Evolutionary conservation across 306 rosid genomes (phyloP), one percentile per base, ranked within the genome.

Genomic region (Corylus heterophylla): DNA sequence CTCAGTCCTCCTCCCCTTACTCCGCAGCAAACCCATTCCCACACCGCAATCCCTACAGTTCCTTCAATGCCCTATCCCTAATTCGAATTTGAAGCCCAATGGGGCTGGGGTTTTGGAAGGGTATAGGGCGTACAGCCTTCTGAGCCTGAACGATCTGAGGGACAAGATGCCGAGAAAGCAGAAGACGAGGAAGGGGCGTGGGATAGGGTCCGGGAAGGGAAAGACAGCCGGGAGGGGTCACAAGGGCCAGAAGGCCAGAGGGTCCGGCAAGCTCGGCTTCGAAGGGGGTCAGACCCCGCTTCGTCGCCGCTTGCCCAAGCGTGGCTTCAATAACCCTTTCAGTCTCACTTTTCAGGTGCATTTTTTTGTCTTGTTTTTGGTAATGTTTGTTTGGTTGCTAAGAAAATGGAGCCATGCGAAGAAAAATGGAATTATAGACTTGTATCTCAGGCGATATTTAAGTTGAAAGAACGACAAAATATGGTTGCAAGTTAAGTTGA

Each of bases 161-260:
- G 92, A 82, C 75, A 92, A 85, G n/a, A 77, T 92, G 70, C 98
- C 97, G 9, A 88, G 98, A 83, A 94, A 94, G 80, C 97, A 92
- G 86, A 86, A 80, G 87, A 94, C 93, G 0, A 88, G 98, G 85
- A 94, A 89, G 85, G 98, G 98, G 8, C 95, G 98, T 22, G 98
- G 98, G 74, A 94, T 94, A 77, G 98, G 97, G 78, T 92, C 98
- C 27, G 97, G 98, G 59, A 94, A 94, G 83, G 98, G 98, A 0
- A 94, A 94, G 89, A 94, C 98, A 16, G 97, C 97, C n/a, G 97
- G 98, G n/a, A 87, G 89, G 73, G 98, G 97, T 66, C 98, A 94
- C 83, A 94, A 94, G 81, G 98, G 98, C 51, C 98, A 94, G 88
- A 87, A 87, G 80, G 98, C 98, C 7, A 87, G 98, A 86, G 92